These are phyloP conservation scores for Artemisia annua DNA, from an alignment of 129 eudicot genomes.

Conservation along the genomic window DNA sequence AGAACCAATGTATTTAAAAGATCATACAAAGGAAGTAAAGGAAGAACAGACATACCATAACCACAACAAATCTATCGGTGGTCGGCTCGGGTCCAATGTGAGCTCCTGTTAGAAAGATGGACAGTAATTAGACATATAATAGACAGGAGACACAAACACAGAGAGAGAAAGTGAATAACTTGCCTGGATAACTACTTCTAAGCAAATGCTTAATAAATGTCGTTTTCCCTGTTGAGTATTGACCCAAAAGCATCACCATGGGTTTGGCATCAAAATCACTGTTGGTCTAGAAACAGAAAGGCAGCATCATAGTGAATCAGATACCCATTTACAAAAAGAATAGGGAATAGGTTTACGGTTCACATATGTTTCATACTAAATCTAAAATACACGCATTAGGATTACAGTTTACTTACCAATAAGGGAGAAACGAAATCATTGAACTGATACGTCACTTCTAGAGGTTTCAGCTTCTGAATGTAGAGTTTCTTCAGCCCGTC, in stretches of 20 bases:
- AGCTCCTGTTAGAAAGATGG: constrained; percentile 56
- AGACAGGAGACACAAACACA: not conserved
- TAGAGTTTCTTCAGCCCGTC: constrained; percentile 87
- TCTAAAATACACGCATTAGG: not conserved
- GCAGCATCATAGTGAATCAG: constrained; percentile 11
- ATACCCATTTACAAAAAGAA: not conserved
- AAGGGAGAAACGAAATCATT: constrained; percentile 82
- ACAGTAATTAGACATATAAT: not conserved
- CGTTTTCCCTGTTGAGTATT: constrained; percentile 96
- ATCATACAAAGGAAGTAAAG: not conserved
- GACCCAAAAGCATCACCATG: constrained; percentile 99
- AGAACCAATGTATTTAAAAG: too few relatives aligned
- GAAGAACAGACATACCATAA: constrained; percentile 78
- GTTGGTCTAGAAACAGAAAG: constrained; percentile 52
- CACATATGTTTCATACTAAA: not conserved
- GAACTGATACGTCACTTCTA: constrained; percentile 73
- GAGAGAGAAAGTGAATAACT: constrained; percentile 13
- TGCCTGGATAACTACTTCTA: constrained; percentile 79
- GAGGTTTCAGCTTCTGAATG: constrained; percentile 73
- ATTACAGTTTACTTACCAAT: constrained; percentile 47
- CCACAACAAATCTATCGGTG: constrained; percentile 91
- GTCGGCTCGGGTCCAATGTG: constrained; percentile 99
- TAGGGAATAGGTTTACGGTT: not conserved
- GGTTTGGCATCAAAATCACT: constrained; percentile 99
- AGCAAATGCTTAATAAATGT: constrained; percentile 93